Evolutionary conservation across 2,329 filamentous ascomycete species (phyloP), one percentile per base, ranked within the genome.

Genomic region (Hymenoscyphus scutula): DNA sequence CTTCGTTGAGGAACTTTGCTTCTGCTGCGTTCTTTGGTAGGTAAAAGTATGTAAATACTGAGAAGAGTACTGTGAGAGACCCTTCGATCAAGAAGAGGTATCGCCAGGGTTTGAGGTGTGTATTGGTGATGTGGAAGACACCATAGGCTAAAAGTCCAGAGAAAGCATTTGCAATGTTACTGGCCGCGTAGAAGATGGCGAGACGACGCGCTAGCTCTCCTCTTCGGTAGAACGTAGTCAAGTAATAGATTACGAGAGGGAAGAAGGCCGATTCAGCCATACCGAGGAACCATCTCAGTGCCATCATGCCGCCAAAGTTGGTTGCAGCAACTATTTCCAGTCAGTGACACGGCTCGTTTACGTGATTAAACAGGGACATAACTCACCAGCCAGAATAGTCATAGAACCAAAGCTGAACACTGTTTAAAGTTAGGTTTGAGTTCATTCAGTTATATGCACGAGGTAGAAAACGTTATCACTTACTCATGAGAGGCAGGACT

Each of bases 111-210:
- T 80, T 78, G 11, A 86, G 68, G 19, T 75, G 74, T 0, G 78
- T 78, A 53, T 75, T 72, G 41, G 80, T 67, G 68, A 86, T 84
- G 29, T 85, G 84, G 73, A 89, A 89, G 6, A 73, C 71, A 2
- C 68, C 74, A 38, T 68, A 68, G 3, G 71, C 70, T 8, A 74
- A 62, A 8, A 74, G 68, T 27, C 74, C 72, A 0, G 81, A 82
- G 68, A 89, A 89, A 2, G 86, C 87, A 62, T 84, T 86, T 25
- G 90, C 89, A 63, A 93, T 89, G 70, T 89, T 90, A 27, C 84
- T 87, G 0, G 89, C 89, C 0, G 89, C 90, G 69, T 92, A 93
- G 77, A 92, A 92, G 63, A 91, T 77, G 38, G 88, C 88, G 1
- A 91, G 78, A 2, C 89, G 84, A 8, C 89, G 80, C 5, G 88